These are phyloP conservation scores for Aspergillus felis DNA, from an alignment of 2,329 filamentous ascomycete genomes.

Conservation along the genomic window DNA sequence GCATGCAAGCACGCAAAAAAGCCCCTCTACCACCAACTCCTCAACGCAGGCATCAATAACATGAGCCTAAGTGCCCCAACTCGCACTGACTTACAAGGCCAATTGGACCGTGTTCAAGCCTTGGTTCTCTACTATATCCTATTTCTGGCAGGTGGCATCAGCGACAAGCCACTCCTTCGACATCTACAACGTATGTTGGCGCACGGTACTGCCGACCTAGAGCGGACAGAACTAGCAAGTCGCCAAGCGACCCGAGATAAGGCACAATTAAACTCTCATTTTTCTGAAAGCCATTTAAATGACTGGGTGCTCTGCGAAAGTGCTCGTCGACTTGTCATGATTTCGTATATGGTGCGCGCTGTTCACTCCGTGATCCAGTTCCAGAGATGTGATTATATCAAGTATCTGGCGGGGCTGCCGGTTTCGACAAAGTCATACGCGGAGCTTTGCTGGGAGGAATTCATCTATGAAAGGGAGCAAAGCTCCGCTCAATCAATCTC, in stretches of 20 bases:
- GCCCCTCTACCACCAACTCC: slow-evolving; percentile 1
- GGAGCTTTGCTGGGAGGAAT: neutral
- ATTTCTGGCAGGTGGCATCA: neutral
- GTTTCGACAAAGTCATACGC: neutral
- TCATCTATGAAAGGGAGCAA: neutral
- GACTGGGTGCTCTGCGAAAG: neutral
- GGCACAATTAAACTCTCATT: neutral
- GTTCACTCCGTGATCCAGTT: neutral
- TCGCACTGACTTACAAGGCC: neutral
- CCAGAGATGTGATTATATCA: slow-evolving; percentile 2
- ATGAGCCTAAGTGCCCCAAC: neutral
- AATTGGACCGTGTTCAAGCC: neutral
- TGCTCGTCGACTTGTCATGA: neutral
- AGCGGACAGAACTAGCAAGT: neutral
- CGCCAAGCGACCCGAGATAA: neutral
- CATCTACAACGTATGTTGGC: neutral
- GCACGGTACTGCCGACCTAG: neutral
- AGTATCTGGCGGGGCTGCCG: slow-evolving; percentile 1
- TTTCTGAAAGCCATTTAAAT: neutral
- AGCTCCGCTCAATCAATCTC: neutral
- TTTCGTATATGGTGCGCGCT: slow-evolving; percentile 4
- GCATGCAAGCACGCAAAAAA: neutral
- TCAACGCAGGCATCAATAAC: neutral
- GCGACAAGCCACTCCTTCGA: neutral
- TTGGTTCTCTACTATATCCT: neutral